Evolutionary conservation across 352 stramenopile genomes (phyloP).

Genomic region (Globisporangium canariense): DNA sequence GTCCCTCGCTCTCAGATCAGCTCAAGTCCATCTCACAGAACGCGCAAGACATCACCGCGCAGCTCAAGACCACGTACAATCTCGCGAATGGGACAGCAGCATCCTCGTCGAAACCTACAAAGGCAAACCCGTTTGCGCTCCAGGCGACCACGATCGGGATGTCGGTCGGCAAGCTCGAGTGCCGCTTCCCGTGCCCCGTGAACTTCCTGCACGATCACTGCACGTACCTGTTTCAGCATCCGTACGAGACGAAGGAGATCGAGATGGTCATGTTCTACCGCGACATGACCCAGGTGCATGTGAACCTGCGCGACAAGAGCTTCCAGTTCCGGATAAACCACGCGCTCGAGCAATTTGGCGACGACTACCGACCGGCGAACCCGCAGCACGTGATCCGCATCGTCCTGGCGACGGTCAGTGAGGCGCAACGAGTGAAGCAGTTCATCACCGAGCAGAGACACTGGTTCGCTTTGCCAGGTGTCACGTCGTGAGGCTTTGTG

Average conservation of each 20-base stretch:
- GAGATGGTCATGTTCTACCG: conserved; percentile 78
- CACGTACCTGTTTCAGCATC: conserved; percentile 71
- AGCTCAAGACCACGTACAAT: conserved; percentile 44
- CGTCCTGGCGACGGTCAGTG: conserved; percentile 43
- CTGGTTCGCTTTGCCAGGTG: not conserved
- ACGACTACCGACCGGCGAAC: conserved; percentile 60
- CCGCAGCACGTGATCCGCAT: conserved; percentile 54
- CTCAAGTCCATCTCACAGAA: conserved; percentile 52
- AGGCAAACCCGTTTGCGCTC: conserved; percentile 9
- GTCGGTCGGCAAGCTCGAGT: conserved; percentile 50
- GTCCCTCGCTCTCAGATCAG: conserved; percentile 61
- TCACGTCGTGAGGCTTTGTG: not conserved
- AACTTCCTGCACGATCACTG: conserved; percentile 49
- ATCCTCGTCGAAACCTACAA: not conserved
- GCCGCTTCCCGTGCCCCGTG: conserved; percentile 58
- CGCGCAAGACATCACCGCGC: conserved; percentile 45
- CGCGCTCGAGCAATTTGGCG: conserved; percentile 53
- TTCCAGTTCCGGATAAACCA: conserved; percentile 47
- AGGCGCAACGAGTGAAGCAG: conserved; percentile 38
- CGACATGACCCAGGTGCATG: conserved; percentile 49
- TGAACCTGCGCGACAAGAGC: conserved; percentile 35
- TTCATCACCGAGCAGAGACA: conserved; percentile 25
- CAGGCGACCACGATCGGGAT: conserved; percentile 52
- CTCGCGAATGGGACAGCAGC: conserved; percentile 20
- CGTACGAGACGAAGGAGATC: conserved; percentile 60